A percentile compares a stretch with the other conserved stretches of the same genome.
Conservation (phyloP, 164 flowering plant species). For the Umbilicus rupestris region DNA sequence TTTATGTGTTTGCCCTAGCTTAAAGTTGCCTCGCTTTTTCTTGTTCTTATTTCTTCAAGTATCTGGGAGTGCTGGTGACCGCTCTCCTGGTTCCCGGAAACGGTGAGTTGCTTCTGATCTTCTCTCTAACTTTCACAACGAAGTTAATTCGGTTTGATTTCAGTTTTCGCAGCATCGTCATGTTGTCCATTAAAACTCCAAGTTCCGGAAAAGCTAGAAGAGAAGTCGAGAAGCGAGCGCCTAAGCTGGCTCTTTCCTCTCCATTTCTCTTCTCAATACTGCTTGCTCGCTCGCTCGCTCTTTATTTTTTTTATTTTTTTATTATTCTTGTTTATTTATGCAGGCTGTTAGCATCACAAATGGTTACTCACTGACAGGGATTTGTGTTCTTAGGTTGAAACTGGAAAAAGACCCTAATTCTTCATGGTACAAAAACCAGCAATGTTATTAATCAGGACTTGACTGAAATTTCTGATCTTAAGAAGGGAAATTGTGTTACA, state of each 20-base stretch:
- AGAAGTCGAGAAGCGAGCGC: slow-evolving; percentile 8
- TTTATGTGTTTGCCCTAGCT: too few species aligned
- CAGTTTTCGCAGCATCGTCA: background rate
- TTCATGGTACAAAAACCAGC: slow-evolving; percentile 86
- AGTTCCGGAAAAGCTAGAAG: slow-evolving; percentile 9
- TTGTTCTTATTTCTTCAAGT: too few species aligned
- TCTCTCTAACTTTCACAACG: too few species aligned
- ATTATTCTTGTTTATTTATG: background rate
- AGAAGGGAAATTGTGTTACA: slow-evolving; percentile 50
- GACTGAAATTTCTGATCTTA: slow-evolving; percentile 58
- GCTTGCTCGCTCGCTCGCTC: too few species aligned
- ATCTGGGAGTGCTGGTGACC: too few species aligned
- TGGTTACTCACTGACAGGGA: too few species aligned
- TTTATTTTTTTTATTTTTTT: too few species aligned
- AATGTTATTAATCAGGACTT: slow-evolving; percentile 50
- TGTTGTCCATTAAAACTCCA: slow-evolving; percentile 7
- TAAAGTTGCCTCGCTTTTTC: too few species aligned
- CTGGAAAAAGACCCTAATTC: slow-evolving; percentile 76
- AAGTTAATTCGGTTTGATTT: too few species aligned
- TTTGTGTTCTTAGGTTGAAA: slow-evolving; percentile 48
- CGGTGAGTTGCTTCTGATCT: too few species aligned
- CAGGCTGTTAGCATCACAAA: background rate
- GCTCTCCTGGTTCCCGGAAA: too few species aligned
- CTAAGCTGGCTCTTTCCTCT: background rate
- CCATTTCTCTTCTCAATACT: too few species aligned